Conservation (phyloP, 495 filamentous ascomycete species). For the Neurospora sp. region DNA sequence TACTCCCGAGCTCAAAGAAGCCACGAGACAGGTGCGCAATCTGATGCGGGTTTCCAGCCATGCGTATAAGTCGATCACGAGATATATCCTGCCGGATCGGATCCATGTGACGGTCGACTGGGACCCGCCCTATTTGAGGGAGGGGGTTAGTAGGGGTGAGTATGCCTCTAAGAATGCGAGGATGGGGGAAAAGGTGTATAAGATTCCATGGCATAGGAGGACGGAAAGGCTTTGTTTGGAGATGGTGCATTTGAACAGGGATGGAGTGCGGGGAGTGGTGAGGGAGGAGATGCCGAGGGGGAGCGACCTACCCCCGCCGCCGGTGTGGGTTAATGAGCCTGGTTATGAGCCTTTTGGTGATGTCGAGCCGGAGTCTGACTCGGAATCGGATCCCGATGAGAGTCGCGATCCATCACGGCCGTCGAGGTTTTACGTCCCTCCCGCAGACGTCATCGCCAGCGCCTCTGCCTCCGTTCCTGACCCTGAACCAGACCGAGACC, state of each 20-base stretch:
- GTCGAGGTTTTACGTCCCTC: background rate
- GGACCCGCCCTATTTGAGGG: background rate
- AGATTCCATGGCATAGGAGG: background rate
- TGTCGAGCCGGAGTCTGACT: rapidly evolving
- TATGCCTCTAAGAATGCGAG: background rate
- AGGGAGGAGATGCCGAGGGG: background rate
- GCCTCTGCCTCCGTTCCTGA: background rate
- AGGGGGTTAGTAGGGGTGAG: background rate
- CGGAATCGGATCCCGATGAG: background rate
- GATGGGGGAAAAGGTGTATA: background rate
- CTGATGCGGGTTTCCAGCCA: background rate
- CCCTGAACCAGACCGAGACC: background rate
- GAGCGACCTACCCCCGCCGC: background rate
- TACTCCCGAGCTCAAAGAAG: background rate
- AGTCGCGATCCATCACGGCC: background rate
- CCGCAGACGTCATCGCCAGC: background rate
- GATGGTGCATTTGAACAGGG: background rate
- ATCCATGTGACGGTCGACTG: background rate
- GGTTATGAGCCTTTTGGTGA: background rate
- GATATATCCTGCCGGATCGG: background rate
- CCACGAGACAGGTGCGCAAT: background rate
- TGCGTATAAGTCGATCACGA: background rate
- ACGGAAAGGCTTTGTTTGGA: background rate
- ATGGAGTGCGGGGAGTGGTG: too few relatives aligned
- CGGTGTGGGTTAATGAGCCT: background rate